A percentile compares a stretch with the other conserved stretches of the same genome.
Conservation (phyloP, 2,329 filamentous ascomycete species). For the Fonsecaea pedrosoi region DNA sequence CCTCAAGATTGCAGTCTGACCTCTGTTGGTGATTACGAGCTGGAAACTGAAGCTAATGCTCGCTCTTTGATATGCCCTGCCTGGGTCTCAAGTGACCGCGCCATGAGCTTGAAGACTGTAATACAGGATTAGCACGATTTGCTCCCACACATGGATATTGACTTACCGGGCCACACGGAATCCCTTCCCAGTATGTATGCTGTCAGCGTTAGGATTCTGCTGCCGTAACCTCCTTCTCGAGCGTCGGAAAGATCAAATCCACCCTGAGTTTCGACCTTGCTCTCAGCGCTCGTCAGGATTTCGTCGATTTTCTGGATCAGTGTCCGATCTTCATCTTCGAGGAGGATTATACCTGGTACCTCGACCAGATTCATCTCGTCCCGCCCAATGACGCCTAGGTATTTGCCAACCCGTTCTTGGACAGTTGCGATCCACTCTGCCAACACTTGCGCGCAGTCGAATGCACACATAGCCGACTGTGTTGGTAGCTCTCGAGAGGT, state of each 20-base stretch:
- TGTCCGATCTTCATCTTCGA: conserved; percentile 91
- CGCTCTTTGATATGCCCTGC: conserved; percentile 68
- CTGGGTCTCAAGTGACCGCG: conserved; percentile 68
- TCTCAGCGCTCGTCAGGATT: conserved; percentile 76
- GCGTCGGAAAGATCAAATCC: conserved; percentile 31
- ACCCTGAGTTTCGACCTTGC: conserved; percentile 60
- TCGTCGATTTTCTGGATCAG: conserved; percentile 81
- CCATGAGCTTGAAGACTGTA: conserved; percentile 72
- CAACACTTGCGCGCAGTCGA: conserved; percentile 92
- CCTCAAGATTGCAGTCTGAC: background rate
- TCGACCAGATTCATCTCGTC: conserved; percentile 79
- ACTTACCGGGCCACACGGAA: conserved; percentile 88
- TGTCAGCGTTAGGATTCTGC: conserved; percentile 82
- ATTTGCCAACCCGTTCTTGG: conserved; percentile 90
- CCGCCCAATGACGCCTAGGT: conserved; percentile 83
- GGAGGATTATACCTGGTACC: conserved; percentile 84
- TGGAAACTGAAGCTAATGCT: conserved; percentile 56
- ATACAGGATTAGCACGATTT: conserved; percentile 9
- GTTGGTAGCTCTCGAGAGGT: conserved; percentile 84
- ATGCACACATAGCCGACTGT: conserved; percentile 88
- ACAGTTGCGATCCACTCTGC: conserved; percentile 93
- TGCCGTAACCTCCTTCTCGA: conserved; percentile 76
- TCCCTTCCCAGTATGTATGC: conserved; percentile 87
- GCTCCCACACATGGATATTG: background rate
- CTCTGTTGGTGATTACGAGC: conserved; percentile 24